Conservation (phyloP, 495 filamentous ascomycete species). For the Hypoxylon crocopeplum region DNA sequence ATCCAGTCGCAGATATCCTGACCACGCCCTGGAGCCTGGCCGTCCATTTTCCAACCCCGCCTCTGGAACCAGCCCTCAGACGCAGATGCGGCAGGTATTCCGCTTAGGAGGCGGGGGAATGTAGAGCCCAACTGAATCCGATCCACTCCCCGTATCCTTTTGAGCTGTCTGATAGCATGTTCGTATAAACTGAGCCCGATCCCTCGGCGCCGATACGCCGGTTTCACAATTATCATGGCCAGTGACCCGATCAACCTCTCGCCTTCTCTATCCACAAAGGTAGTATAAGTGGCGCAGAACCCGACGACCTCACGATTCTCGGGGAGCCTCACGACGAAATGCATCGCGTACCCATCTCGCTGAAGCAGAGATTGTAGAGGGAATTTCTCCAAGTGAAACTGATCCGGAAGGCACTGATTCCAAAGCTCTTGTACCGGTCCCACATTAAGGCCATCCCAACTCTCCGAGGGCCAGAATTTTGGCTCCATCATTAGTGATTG, state of each 20-base stretch:
- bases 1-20: slow-evolving; percentile 64
- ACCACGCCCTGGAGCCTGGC: slow-evolving; percentile 50
- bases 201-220: slow-evolving; percentile 59
- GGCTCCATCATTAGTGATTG: slow-evolving; percentile 49
- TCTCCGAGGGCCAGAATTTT: slow-evolving; percentile 54
- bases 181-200: slow-evolving; percentile 64
- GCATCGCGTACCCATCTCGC: slow-evolving; percentile 66
- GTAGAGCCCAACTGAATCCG: slow-evolving; percentile 66
- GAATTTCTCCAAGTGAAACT: slow-evolving; percentile 52
- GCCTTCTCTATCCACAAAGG: slow-evolving; percentile 57
- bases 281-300: slow-evolving; percentile 67
- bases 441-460: slow-evolving; percentile 55
- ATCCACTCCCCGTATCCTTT: slow-evolving; percentile 58
- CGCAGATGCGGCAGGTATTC: slow-evolving; percentile 55
- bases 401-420: slow-evolving; percentile 54
- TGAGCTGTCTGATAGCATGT: slow-evolving; percentile 60
- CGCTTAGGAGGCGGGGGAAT: slow-evolving; percentile 66
- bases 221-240: slow-evolving; percentile 63
- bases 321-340: slow-evolving; percentile 65
- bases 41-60: slow-evolving; percentile 62
- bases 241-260: slow-evolving; percentile 65
- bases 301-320: slow-evolving; percentile 58
- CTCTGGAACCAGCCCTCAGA: slow-evolving; percentile 64
- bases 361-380: slow-evolving; percentile 61
- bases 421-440: slow-evolving; percentile 54